phyloP scores from a whole-genome alignment of 108 stramenopile species.

The Cyclostephanos tholiformis region DNA sequence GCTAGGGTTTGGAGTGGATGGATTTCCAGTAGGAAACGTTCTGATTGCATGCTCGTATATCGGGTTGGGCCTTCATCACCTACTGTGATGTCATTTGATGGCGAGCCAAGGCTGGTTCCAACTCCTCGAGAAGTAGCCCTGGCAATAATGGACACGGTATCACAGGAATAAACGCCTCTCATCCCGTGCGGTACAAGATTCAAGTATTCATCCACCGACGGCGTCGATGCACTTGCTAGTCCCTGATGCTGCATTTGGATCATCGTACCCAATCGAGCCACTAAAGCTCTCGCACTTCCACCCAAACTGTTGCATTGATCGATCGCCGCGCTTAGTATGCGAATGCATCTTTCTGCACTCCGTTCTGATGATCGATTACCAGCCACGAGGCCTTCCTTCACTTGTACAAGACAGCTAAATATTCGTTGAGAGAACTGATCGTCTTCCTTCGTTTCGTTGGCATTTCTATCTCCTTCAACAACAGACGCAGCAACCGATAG shows the following conservation, averaged over 20 bases:
- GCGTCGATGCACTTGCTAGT: background rate
- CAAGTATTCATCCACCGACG: constrained; percentile 42
- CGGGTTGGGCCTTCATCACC: constrained; percentile 12
- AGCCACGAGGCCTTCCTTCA: constrained; percentile 61
- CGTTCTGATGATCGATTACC: constrained; percentile 57
- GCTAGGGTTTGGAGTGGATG: constrained; percentile 85
- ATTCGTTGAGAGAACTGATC: constrained; percentile 54
- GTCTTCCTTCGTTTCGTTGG: constrained; percentile 1
- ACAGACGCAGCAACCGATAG: constrained; percentile 7
- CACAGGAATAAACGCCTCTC: constrained; percentile 75
- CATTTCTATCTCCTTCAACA: constrained; percentile 10
- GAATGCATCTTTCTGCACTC: constrained; percentile 78
- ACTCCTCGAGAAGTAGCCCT: constrained; percentile 35
- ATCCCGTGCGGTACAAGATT: constrained; percentile 73
- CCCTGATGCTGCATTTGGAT: background rate
- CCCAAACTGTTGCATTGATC: constrained; percentile 58
- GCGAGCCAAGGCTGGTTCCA: constrained; percentile 15
- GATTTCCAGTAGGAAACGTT: constrained; percentile 72
- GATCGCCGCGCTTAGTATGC: constrained; percentile 82
- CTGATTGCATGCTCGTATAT: constrained; percentile 23
- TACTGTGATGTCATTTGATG: constrained; percentile 1
- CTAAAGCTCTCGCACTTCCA: constrained; percentile 58
- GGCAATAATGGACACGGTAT: constrained; percentile 61
- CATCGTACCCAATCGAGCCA: constrained; percentile 49
- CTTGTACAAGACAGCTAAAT: constrained; percentile 69